Conservation (phyloP, 352 stramenopile species). For the Globisporangium radiosum region DNA sequence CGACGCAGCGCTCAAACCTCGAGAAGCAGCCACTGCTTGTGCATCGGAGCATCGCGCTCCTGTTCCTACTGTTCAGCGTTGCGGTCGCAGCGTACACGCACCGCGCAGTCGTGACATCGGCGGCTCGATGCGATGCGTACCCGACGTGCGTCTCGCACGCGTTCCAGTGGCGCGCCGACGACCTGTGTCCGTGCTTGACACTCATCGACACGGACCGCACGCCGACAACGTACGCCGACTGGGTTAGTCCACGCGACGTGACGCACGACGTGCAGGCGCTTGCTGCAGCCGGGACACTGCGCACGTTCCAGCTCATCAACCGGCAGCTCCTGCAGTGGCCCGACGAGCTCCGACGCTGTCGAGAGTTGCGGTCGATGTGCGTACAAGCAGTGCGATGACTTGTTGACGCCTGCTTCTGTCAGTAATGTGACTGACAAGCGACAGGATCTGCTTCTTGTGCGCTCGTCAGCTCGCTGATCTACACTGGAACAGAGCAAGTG, state of each 20-base stretch:
- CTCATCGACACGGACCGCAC: conserved; percentile 23
- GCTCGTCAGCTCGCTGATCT: conserved; percentile 19
- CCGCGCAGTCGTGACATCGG: conserved; percentile 9
- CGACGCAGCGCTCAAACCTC: background rate
- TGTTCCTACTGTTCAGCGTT: conserved; percentile 17
- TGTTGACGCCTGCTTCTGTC: background rate
- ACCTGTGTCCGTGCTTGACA: conserved; percentile 25
- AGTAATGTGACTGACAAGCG: background rate
- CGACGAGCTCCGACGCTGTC: conserved; percentile 22
- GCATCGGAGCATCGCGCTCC: background rate
- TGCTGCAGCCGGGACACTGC: conserved; percentile 18
- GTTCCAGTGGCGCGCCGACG: conserved; percentile 12
- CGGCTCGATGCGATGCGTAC: conserved; percentile 9
- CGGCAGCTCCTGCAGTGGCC: conserved; percentile 16
- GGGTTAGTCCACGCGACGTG: conserved; percentile 21
- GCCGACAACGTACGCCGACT: conserved; percentile 29
- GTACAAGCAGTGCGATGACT: background rate
- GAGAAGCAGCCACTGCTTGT: conserved; percentile 4
- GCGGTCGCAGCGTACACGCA: conserved; percentile 7
- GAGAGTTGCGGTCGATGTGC: conserved; percentile 33
- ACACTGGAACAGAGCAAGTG: conserved; percentile 20
- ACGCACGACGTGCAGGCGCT: conserved; percentile 17
- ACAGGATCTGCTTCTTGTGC: background rate
- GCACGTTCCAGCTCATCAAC: conserved; percentile 31
- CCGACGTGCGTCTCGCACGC: conserved; percentile 23